Base-by-base conservation (phyloP, 2,329 filamentous ascomycete genomes). In the Sarocladiaceae sp. region DNA sequence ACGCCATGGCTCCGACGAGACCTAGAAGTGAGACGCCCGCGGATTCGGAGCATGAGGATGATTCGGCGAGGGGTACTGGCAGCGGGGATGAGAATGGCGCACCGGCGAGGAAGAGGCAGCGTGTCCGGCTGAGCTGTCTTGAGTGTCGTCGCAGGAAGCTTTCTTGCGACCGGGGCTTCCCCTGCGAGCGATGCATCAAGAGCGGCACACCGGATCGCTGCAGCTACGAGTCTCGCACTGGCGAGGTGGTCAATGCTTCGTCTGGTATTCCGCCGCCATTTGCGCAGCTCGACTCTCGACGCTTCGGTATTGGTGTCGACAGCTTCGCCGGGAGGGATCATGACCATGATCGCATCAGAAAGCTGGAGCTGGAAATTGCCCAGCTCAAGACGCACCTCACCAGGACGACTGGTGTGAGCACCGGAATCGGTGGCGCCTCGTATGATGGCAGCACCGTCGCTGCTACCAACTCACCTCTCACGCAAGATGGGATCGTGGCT, bases 171-270 rank as follows among this genome's bases (percentile, higher is more conserved):
- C 72, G 80, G 55, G 80, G 80, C 62, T 74, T 82, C 58, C 80
- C 80, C 22, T 84, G 80, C 61, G 79, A 82, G 64, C 76, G 80
- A 44, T 84, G 80, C 64, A 73, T 83, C 64, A 83, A 82, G 66
- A 82, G 79, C 55, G 79, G 79, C 59, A 83, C 79, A 25, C 75
- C 79, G 18, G 80, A 82, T 50, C 73, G 76, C 15, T 83, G 80
- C 66, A 79, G 75, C 56, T 83, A 83, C 60, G 80, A 83, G 64
- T 76, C 78, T 26, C 79, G 74, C 67, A 77, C 68, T 48, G 73
- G 76, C 52, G 75, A 77, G 59, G 67, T 79, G 54, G 67, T 77
- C 56, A 72, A 76, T 52, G 67, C 73, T 60, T 70, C 71, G 51
- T 71, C 76, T 42, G 70, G 76, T 57, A 64, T 74, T 56, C 66